Evolutionary conservation across 495 filamentous ascomycete species (phyloP), one percentile per base, ranked within the genome.

Genomic region (Penicillium lividum): DNA sequence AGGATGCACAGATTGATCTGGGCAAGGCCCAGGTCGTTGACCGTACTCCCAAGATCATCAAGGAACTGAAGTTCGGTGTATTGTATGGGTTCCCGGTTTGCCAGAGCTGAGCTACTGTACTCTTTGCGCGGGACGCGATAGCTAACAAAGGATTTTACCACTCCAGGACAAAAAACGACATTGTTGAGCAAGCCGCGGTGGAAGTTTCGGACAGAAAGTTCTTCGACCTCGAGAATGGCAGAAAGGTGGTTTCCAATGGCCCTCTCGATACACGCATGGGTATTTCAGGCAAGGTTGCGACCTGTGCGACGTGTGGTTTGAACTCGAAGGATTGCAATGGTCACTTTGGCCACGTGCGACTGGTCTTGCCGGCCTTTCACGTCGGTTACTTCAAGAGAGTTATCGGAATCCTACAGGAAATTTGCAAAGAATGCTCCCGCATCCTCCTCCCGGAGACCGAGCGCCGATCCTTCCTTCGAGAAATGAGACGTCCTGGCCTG

Each of bases 351-450:
- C 89, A 96, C 73, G 86, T 98, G 57, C 83, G 87, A 68, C 82
- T 98, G 22, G 90, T 92, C 7, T 80, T 98, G 10, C 94, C 94
- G 5, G 89, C 89, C 29, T 97, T 97, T 64, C 94, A 98, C 67
- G 89, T 98, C 60, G 94, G 94, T 55, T 98, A 97, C 66, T 87
- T 98, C 65, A 93, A 90, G 66, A 88, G 92, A 60, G 90, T 93
- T 43, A 91, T 95, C 57, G 83, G 84, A 16, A 92, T 96, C 45
- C 79, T 98, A 34, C 91, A 97, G 67, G 87, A 91, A 60, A 93
- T 98, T 61, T 98, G 94, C 85, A 98, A 98, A 70, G 63, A 71
- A 64, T 78, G 68, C 34, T 76, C 90, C 3, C 83, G 81, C 51
- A 86, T 97, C 31, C 77, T 98, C 22, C 80, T 98, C 27, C 82